Conservation (phyloP, 805 yeast species). For the Starmerella kuoi region DNA sequence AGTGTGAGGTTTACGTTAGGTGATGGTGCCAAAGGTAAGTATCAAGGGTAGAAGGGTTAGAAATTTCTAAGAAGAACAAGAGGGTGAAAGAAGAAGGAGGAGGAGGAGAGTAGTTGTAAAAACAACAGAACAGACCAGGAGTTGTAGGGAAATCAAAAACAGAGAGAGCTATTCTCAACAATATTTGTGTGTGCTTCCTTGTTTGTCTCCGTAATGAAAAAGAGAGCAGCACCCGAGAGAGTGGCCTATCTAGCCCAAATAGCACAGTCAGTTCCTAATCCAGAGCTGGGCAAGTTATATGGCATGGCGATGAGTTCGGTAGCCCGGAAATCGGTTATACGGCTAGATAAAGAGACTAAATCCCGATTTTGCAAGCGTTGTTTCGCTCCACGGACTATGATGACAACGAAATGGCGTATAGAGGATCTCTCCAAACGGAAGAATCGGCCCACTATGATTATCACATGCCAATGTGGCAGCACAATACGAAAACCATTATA, state of each 20-base stretch:
- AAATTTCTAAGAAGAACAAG: too few species aligned
- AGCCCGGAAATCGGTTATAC: conserved; percentile 54
- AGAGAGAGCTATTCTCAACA: too few species aligned
- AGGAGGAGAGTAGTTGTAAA: too few species aligned
- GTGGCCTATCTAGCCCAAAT: conserved; percentile 27
- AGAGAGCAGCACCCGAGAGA: conserved; percentile 23
- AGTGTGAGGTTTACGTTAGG: too few species aligned
- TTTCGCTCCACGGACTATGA: conserved; percentile 40
- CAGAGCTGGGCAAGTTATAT: conserved; percentile 43
- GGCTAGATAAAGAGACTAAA: conserved; percentile 44
- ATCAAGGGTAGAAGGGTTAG: too few species aligned
- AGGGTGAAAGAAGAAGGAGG: too few species aligned
- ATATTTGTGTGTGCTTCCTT: too few species aligned
- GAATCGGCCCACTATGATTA: conserved; percentile 15
- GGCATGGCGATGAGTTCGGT: conserved; percentile 45
- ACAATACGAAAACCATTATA: conserved; percentile 14
- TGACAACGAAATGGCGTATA: conserved; percentile 34
- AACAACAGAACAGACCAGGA: too few species aligned
- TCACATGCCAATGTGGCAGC: conserved; percentile 19
- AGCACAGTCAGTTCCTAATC: conserved; percentile 21
- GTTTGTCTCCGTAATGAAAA: too few species aligned
- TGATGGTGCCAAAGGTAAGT: too few species aligned
- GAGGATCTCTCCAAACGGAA: conserved; percentile 33
- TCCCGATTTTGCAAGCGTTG: conserved; percentile 62
- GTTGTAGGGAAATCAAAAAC: too few species aligned